Base-by-base conservation (phyloP, 169 alveolate species). In the Plasmodium cynomolgi region DNA sequence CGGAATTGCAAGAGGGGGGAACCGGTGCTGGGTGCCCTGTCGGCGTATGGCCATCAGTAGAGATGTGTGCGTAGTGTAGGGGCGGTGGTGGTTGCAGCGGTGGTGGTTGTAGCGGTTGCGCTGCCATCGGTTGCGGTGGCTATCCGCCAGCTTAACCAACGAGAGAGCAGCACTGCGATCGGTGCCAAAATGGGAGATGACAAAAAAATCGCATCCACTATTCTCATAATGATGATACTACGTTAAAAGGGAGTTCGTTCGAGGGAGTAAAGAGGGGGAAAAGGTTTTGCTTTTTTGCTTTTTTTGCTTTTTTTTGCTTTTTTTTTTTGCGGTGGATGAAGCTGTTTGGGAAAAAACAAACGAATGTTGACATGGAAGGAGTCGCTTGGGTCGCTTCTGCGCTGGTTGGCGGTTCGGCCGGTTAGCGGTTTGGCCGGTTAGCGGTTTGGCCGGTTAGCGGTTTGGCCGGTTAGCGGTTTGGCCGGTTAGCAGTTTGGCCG, bases 1-100 rank as follows among this genome's bases (percentile, higher is more conserved):
- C 23, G 37, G 37, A 85, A 85, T 34, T 75, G 73, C 29, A 85
- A 54, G 44, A 74, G 77, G 73, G 93, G 93, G 0, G 20, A 62
- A 0, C 39, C 83, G 7, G 83, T 85, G 13, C 39, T 31, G 31
- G 85, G 81, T 8, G 75, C 81, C 29, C 44, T 85, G 17, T 85
- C 84, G 8, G 34, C 58, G 15, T 85, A 85, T 54, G 75, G 75
- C 33, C 75, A n/a, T 1, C 11, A 23, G 34, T n/a, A 62, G 11
- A 2, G 75, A 62, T 1, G 5, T 62, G 37, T 8, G 15, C 3
- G 75, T 23, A 0, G 5, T 9, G 13, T 1, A 0, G n/a, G 26
- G 7, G 72, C n/a, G 26, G 29, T 56, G 6, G 6, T 13, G 11
- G 5, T 7, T 44, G 11, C 17, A 7, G 58, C 58, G 11, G 58